These are phyloP conservation scores for Trichoderma parareesei DNA, from an alignment of 495 filamentous ascomycete species.

Conservation along the genomic window DNA sequence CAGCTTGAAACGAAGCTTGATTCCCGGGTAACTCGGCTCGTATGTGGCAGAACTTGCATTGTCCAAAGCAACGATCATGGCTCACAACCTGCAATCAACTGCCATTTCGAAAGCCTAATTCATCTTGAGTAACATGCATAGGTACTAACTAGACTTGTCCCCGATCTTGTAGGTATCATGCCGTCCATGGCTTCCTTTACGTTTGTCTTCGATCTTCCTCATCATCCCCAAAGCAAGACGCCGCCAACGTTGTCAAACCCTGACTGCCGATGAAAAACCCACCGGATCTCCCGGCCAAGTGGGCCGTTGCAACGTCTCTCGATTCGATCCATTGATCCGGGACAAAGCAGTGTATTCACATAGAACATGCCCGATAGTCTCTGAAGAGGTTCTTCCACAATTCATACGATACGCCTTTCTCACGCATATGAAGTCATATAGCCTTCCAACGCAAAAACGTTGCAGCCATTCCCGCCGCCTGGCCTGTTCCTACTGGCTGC, in stretches of 20 bases:
- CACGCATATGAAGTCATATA: background rate
- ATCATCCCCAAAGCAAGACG: background rate
- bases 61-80: too few relatives aligned
- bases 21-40: too few relatives aligned
- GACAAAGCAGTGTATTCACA: background rate
- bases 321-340: background rate
- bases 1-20: too few relatives aligned
- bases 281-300: constrained; percentile 8
- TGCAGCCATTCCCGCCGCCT: too few relatives aligned
- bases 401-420: background rate
- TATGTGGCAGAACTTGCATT: too few relatives aligned
- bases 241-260: background rate
- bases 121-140: too few relatives aligned
- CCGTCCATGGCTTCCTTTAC: background rate
- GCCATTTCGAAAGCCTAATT: too few relatives aligned
- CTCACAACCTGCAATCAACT: too few relatives aligned
- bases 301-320: background rate
- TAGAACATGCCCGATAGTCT: too few relatives aligned
- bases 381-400: background rate
- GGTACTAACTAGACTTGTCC: too few relatives aligned
- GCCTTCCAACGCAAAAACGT: background rate
- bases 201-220: background rate
- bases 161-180: too few relatives aligned
- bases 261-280: background rate
- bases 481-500: too few relatives aligned